Evolutionary conservation across 345 rosid species (phyloP).

Genomic region (Aurinia saxatilis): DNA sequence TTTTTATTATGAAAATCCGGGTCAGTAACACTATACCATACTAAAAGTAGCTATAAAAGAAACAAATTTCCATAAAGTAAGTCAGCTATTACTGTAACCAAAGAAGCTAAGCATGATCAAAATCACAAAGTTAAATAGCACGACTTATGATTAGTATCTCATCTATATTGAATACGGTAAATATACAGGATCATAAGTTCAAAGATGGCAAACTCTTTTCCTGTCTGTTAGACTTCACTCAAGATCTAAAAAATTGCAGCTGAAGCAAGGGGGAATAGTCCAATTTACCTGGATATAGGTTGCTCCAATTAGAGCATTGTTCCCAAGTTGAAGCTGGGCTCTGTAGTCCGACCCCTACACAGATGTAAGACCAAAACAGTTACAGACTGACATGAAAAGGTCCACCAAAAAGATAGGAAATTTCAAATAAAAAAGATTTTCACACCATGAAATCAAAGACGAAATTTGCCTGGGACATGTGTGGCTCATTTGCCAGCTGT

Average conservation of each 20-base stretch:
- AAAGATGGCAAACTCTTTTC: neutral
- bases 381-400: neutral
- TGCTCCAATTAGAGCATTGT: slow-evolving; percentile 80
- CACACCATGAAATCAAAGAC: slow-evolving; percentile 91
- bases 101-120: neutral
- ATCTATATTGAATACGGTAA: neutral
- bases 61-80: neutral
- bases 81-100: neutral
- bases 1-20: neutral
- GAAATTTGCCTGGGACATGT: slow-evolving; percentile 78
- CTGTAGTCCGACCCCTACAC: slow-evolving; percentile 75
- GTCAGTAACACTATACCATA: neutral
- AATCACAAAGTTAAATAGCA: neutral
- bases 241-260: neutral
- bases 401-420: neutral
- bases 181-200: neutral
- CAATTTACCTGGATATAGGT: slow-evolving; percentile 82
- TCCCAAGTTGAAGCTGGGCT: slow-evolving; percentile 78
- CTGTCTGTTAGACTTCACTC: neutral
- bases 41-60: neutral
- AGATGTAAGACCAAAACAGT: neutral
- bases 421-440: neutral
- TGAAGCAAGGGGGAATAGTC: slow-evolving; percentile 1
- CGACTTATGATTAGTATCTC: neutral
- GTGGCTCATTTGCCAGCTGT: slow-evolving; percentile 80